Base-by-base conservation (phyloP, 306 rosid genomes). In the Parietaria judaica region DNA sequence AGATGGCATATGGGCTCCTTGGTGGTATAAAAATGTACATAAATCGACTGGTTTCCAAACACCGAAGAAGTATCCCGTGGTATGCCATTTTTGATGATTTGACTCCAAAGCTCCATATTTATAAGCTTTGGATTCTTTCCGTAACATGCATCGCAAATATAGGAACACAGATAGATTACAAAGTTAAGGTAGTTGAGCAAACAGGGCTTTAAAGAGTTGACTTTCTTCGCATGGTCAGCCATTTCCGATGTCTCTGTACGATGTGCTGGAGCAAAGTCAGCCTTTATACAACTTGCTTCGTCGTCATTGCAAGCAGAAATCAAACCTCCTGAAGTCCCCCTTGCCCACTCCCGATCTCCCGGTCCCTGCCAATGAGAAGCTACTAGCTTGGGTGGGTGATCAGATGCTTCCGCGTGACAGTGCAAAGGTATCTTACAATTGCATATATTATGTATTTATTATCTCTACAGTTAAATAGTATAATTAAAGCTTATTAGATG, bases 331-430 rank as follows among this genome's bases (percentile, higher is more conserved):
- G 47, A 74, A 69, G 54, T 58, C 88, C 77, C 81, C 72, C 59
- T 80, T 85, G 64, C 86, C 94, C 62, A 49, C 72, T 52, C 94
- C 94, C 1, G 70, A 83, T 75, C 94, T 85, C 79, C 94, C 96
- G 10, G 86, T 83, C 67, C 96, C 88, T 54, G 94, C 83, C 64
- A 88, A 88, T 46, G 73, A 77, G 69, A 88, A 85, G 76, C 78
- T 85, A 64, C 88, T 88, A 54, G 90, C 86, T 60, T 88, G 96
- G 96, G 96, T 88, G 63, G 90, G 88, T 69, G 88, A 88, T 71
- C 88, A 81, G 79, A 85, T 83, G 66, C 60, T 79, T 60, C 88
- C 94, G 1, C 87, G 94, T 13, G 86, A 88, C 54, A 77, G 86
- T 75, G 96, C 90, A 63, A 88, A 88, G 96, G 94, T 88, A 80